A percentile compares a stretch with the other conserved stretches of the same genome.
These are phyloP conservation scores for Pestalotiopsis fici DNA, from an alignment of 2,329 filamentous ascomycete genomes.

Conservation along the genomic window DNA sequence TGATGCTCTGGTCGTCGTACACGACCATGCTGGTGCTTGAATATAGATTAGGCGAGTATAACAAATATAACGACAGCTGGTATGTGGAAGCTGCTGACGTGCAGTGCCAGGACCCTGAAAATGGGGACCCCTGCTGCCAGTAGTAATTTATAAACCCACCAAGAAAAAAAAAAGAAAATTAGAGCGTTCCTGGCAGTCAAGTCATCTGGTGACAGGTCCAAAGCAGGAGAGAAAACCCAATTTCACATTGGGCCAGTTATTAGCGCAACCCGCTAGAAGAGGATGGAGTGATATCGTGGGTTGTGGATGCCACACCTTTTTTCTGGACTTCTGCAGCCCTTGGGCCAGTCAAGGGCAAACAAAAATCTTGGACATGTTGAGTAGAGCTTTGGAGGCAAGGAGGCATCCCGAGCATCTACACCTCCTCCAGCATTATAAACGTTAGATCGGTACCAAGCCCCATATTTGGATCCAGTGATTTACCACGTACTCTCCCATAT, in stretches of 20 bases:
- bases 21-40: too few species aligned
- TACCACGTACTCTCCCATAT: too few species aligned
- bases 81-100: neutral
- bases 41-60: neutral
- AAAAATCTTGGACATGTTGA: neutral
- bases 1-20: too few species aligned
- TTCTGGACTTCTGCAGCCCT: neutral
- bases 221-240: neutral
- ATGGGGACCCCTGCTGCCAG: neutral
- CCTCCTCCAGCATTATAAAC: too few species aligned
- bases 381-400: neutral
- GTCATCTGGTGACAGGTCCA: neutral
- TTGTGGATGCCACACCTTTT: slow-evolving; percentile 8
- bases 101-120: neutral
- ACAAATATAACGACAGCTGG: neutral
- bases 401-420: too few species aligned
- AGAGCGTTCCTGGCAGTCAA: slow-evolving; percentile 1
- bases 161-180: neutral
- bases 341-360: neutral
- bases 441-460: too few species aligned
- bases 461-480: too few species aligned
- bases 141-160: neutral
- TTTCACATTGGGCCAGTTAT: neutral
- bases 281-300: neutral
- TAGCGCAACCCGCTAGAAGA: slow-evolving; percentile 1